Base-by-base conservation (phyloP, 1,284 basidiomycete species). In the Ustanciosporium gigantosporum region DNA sequence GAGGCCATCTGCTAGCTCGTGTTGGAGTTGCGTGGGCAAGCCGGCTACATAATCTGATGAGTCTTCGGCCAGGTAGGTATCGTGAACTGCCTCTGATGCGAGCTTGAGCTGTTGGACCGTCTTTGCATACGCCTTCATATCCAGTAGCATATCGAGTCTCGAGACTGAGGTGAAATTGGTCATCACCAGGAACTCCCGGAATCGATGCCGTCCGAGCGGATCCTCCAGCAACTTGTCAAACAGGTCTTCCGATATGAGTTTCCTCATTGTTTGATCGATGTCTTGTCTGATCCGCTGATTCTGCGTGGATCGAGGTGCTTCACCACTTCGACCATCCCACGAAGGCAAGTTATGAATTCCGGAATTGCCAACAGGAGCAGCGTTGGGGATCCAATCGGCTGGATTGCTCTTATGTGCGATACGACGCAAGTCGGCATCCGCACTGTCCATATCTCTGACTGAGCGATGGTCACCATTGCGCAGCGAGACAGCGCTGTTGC, bases 171-270 rank as follows among this genome's bases (percentile, higher is more conserved):
- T 29, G 25, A 44, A 31, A 5, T 38, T 23, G 14, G 22, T 19
- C 17, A 29, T 25, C 5, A 29, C 24, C 22, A 68, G 49, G 15
- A 38, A 66, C 15, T 47, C 41, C 13, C 66, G 36, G 39, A 68
- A 68, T 11, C 53, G 46, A 31, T 67, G 58, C 5, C 64, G 35
- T 1, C 66, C 65, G 19, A 67, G 58, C 13, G 59, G 47, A 37
- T 68, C 58, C 6, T 45, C 29, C 15, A 67, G 41, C 21, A 68
- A 23, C 37, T 64, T 34, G 25, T 29, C 36, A 27, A 67, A 68
- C 14, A 66, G 51, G 15, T 57, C 46, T 25, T 52, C 41, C n/a
- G 21, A 34, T 13, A 68, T 34, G n/a, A 68, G 46, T 9, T 37
- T 17, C 16, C 44, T 20, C 8, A 68, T 40, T 3, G 60, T 58